A percentile compares a stretch with the other conserved stretches of the same genome.
phyloP scores from a whole-genome alignment of 805 yeast genomes.

The Candida quercuum region DNA sequence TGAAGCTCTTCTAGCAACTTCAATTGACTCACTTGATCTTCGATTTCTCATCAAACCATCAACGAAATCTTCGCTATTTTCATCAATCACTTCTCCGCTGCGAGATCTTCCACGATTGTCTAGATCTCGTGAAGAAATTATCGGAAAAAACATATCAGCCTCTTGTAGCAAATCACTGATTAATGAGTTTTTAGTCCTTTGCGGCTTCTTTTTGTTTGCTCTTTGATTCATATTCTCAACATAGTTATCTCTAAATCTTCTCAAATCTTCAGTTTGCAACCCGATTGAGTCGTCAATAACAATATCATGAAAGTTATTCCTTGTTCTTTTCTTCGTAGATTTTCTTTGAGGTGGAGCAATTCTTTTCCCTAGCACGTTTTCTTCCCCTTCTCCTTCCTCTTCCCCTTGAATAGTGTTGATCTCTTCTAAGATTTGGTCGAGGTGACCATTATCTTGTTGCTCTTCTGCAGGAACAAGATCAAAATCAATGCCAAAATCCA shows the following conservation, averaged over 20 bases:
- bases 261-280: slow-evolving; percentile 18
- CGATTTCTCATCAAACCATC: slow-evolving; percentile 20
- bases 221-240: slow-evolving; percentile 9
- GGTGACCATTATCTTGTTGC: not conserved
- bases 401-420: too few species aligned
- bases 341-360: not conserved
- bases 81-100: not conserved
- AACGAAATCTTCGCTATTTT: slow-evolving; percentile 19
- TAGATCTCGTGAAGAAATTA: not conserved
- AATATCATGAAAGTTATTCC: slow-evolving; percentile 1
- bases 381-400: slow-evolving; percentile 3
- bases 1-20: slow-evolving; percentile 19
- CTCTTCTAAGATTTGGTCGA: slow-evolving; percentile 4
- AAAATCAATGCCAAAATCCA: slow-evolving; percentile 6
- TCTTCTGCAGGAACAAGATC: slow-evolving; percentile 2
- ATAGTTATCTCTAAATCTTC: slow-evolving; percentile 21
- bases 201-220: slow-evolving; percentile 2
- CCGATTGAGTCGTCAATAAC: slow-evolving; percentile 14
- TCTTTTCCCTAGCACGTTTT: not conserved
- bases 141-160: slow-evolving; percentile 1
- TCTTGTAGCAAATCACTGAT: slow-evolving; percentile 1
- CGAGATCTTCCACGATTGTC: slow-evolving; percentile 10
- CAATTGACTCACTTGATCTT: slow-evolving; percentile 22
- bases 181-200: slow-evolving; percentile 2
- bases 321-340: slow-evolving; percentile 6